Conservation (phyloP, 2,329 filamentous ascomycete species). For the Colletotrichum sp. region DNA sequence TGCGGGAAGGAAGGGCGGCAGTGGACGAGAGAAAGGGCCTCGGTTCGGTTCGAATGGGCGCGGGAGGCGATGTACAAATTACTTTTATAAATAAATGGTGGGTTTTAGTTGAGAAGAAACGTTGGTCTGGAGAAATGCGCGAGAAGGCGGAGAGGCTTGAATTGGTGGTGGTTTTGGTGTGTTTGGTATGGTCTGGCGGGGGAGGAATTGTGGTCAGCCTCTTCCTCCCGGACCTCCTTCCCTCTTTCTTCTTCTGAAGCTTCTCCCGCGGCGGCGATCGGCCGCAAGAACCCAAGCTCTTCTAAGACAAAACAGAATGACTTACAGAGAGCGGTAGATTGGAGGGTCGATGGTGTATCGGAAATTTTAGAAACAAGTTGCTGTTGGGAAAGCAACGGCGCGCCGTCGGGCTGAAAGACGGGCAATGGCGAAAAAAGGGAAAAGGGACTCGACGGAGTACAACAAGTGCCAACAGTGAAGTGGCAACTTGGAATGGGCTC, state of each 20-base stretch:
- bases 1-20: neutral
- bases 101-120: slow-evolving; percentile 5
- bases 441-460: neutral
- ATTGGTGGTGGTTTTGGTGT: neutral
- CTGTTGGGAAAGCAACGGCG: slow-evolving; percentile 13
- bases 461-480: slow-evolving; percentile 13
- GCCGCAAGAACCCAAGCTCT: neutral
- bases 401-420: neutral
- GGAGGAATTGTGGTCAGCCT: slow-evolving; percentile 12
- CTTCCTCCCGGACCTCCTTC: slow-evolving; percentile 12
- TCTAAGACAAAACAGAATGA: neutral
- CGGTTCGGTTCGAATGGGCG: neutral
- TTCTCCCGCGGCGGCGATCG: slow-evolving; percentile 5
- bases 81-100: neutral
- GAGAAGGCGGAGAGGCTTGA: neutral
- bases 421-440: neutral
- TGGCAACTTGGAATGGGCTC: neutral
- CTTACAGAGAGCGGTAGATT: slow-evolving; percentile 7
- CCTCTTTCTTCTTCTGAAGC: slow-evolving; percentile 3
- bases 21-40: neutral
- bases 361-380: neutral
- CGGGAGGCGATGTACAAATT: neutral
- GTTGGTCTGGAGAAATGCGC: neutral
- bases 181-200: slow-evolving; percentile 7
- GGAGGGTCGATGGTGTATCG: slow-evolving; percentile 1